These are phyloP conservation scores for Trypanosoma conorhini DNA, from an alignment of 208 protist genomes.

Conservation along the genomic window DNA sequence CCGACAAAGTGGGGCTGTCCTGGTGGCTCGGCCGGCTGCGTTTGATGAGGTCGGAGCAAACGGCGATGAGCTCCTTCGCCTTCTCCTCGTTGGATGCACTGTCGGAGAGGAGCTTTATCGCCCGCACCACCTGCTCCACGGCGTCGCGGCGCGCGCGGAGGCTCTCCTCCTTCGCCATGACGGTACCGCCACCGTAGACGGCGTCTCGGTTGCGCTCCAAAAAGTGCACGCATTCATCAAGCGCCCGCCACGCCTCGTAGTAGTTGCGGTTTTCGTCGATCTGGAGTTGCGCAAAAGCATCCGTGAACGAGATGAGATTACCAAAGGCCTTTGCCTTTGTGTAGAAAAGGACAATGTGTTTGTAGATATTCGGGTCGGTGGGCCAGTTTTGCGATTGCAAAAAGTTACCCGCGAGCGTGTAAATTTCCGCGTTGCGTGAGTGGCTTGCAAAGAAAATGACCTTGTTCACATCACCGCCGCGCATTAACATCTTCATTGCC, in stretches of 20 bases:
- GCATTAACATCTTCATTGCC: constrained; percentile 97
- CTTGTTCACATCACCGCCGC: constrained; percentile 95
- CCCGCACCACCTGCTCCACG: constrained; percentile 57
- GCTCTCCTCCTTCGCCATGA: constrained; percentile 38
- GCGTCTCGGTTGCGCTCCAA: constrained; percentile 48
- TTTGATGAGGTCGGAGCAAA: constrained; percentile 89
- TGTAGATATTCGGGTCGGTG: constrained; percentile 93
- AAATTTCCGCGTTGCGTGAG: constrained; percentile 94
- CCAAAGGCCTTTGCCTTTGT: constrained; percentile 95
- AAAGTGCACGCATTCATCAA: constrained; percentile 80
- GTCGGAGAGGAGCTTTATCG: constrained; percentile 51
- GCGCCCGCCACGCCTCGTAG: constrained; percentile 83
- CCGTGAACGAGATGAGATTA: constrained; percentile 91
- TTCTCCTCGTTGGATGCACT: constrained; percentile 49
- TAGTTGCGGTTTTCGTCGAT: constrained; percentile 98
- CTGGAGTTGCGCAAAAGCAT: constrained; percentile 93
- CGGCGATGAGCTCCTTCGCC: constrained; percentile 69
- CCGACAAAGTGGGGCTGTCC: constrained; percentile 66
- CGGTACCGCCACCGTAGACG: constrained; percentile 14
- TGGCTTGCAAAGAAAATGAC: constrained; percentile 98
- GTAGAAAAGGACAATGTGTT: constrained; percentile 97
- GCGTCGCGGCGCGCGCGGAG: constrained; percentile 57
- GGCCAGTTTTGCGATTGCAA: constrained; percentile 96
- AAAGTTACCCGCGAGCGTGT: constrained; percentile 96
- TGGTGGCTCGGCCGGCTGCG: constrained; percentile 64